Percentiles rank a stretch among this genome's conserved stretches.
phyloP scores from a whole-genome alignment of 2,329 filamentous ascomycete species.

The Ceratocystis smalleyi region DNA sequence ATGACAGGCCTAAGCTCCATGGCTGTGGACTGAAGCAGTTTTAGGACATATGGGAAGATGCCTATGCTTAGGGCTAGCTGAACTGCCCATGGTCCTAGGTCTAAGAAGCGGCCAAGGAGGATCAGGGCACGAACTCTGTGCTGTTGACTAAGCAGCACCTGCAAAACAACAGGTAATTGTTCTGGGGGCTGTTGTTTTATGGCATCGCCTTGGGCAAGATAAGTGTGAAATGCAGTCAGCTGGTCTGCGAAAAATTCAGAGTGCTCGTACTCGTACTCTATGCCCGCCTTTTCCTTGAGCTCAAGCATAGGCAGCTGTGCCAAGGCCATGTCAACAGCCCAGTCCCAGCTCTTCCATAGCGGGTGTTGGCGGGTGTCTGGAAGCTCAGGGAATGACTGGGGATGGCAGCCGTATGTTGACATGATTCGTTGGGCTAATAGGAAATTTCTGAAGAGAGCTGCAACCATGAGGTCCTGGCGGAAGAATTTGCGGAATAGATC shows the following conservation, averaged over 20 bases:
- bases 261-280: constrained; percentile 81
- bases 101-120: constrained; percentile 79
- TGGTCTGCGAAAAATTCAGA: constrained; percentile 96
- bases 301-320: constrained; percentile 78
- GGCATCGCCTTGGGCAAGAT: constrained; percentile 65
- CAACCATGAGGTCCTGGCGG: constrained; percentile 96
- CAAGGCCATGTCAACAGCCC: constrained; percentile 88
- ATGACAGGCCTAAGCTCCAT: constrained; percentile 92
- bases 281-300: constrained; percentile 55
- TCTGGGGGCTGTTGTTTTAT: constrained; percentile 78
- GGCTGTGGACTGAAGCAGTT: constrained; percentile 86
- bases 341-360: constrained; percentile 93
- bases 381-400: constrained; percentile 79
- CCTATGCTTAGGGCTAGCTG: constrained; percentile 93
- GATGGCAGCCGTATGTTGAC: constrained; percentile 90
- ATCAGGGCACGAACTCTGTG: constrained; percentile 84
- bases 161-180: constrained; percentile 87
- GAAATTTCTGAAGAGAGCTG: constrained; percentile 90
- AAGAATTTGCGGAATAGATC: constrained; percentile 94
- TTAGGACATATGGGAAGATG: constrained; percentile 97
- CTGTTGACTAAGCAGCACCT: constrained; percentile 89
- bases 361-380: constrained; percentile 91
- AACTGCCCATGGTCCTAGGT: constrained; percentile 96
- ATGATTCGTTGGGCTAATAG: constrained; percentile 88
- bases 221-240: constrained; percentile 91